Evolutionary conservation across 2,329 filamentous ascomycete species (phyloP), one percentile per base, ranked within the genome.

Genomic region (Trichoderma aggressivum): DNA sequence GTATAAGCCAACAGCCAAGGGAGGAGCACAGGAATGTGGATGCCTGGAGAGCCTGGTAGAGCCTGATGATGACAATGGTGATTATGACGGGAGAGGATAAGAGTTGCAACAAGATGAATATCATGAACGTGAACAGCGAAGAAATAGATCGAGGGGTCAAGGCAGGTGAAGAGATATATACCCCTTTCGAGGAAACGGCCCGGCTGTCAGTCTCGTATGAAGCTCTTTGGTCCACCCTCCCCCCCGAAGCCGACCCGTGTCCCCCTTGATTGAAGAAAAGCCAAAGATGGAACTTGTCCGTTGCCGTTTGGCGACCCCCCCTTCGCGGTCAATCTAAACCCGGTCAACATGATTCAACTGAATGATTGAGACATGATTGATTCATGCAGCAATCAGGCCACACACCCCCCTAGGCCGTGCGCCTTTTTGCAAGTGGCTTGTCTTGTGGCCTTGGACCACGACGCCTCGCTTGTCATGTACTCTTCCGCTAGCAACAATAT

Each of bases 1-100:
- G 39, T 56, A 63, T 55, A 70, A 65, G 32, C 67, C 65, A 68
- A 68, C 65, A 68, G 39, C 65, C 34, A 58, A 67, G 53, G 47
- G 55, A 53, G 55, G 21, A 60, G 55, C 53, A 58, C 34, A 58
- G 53, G 64, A 67, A 58, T 67, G 53, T 14, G 18, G 16, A 5
- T 39, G 65, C 36, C 12, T n/a, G n/a, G n/a, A n/a, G n/a, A n/a
- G n/a, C n/a, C n/a, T 14, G 56, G n/a, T 24, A 36, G 28, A 30
- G 55, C 26, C 10, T 18, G 30, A 39, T 60, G 24, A 28, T 53
- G 63, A 18, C n/a, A 11, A 21, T 21, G n/a, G n/a, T 18, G 63
- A 43, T 58, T 36, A 53, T 32, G 56, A 61, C 2, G 43, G n/a
- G 12, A 30, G 28, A 21, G 26, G 7, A 34, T 14, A 43, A 2